phyloP scores from a whole-genome alignment of 495 filamentous ascomycete genomes.

The Penicillium antarcticum region DNA sequence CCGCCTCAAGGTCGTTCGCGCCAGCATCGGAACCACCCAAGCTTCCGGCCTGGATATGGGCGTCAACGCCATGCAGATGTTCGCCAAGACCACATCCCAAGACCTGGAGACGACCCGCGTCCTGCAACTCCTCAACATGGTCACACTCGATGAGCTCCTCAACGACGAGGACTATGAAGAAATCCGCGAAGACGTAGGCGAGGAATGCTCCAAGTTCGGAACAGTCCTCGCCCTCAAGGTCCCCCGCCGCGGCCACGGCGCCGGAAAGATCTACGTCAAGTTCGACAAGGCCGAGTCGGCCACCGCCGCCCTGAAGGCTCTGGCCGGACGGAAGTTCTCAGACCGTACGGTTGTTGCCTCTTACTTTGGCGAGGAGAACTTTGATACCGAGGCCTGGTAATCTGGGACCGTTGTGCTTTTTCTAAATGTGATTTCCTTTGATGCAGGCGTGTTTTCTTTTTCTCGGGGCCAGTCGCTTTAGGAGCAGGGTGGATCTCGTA shows the following conservation, averaged over 20 bases:
- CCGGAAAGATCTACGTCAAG: slow-evolving; percentile 97
- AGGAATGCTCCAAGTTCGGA: slow-evolving; percentile 91
- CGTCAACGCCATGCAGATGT: slow-evolving; percentile 98
- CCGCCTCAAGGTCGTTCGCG: slow-evolving; percentile 78
- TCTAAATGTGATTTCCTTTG: slow-evolving; percentile 3
- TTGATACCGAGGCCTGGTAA: slow-evolving; percentile 28
- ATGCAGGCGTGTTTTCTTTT: slow-evolving; percentile 12
- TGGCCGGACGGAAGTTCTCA: slow-evolving; percentile 92
- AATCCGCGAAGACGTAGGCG: slow-evolving; percentile 87
- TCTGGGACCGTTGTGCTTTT: not conserved
- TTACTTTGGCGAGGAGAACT: slow-evolving; percentile 72
- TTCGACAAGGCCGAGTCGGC: slow-evolving; percentile 76
- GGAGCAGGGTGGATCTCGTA: slow-evolving; percentile 4
- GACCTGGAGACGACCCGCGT: slow-evolving; percentile 77
- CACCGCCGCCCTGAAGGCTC: slow-evolving; percentile 75
- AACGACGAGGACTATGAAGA: slow-evolving; percentile 94
- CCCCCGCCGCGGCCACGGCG: slow-evolving; percentile 81
- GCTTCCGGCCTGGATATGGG: slow-evolving; percentile 88
- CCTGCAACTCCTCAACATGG: slow-evolving; percentile 94
- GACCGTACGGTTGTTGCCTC: slow-evolving; percentile 95
- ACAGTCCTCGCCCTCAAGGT: slow-evolving; percentile 82
- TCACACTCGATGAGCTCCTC: slow-evolving; percentile 91
- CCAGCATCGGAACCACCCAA: slow-evolving; percentile 90
- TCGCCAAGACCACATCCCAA: slow-evolving; percentile 83
- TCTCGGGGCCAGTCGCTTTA: slow-evolving; percentile 5